A percentile compares a stretch with the other conserved stretches of the same genome.
Conservation (phyloP, 2,329 filamentous ascomycete genomes). For the Xylariomycetidae sp. region DNA sequence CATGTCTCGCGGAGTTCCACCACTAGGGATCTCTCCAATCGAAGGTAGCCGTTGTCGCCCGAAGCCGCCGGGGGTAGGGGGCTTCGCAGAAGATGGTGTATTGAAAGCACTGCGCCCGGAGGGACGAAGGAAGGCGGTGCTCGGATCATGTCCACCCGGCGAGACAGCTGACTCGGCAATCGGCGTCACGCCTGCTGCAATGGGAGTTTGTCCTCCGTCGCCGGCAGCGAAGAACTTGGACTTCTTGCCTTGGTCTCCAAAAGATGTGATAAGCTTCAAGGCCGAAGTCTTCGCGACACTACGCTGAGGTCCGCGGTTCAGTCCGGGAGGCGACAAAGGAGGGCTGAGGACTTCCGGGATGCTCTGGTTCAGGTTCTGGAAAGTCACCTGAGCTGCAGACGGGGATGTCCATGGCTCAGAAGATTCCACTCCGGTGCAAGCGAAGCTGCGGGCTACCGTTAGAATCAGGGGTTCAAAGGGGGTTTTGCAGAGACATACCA, state of each 20-base stretch:
- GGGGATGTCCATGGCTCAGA: constrained; percentile 86
- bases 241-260: constrained; percentile 58
- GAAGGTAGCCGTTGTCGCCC: constrained; percentile 64
- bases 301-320: constrained; percentile 52
- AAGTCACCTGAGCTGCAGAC: constrained; percentile 58
- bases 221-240: constrained; percentile 56
- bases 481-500: constrained; percentile 41
- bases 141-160: constrained; percentile 59
- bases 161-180: constrained; percentile 76
- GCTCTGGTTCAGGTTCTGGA: constrained; percentile 46
- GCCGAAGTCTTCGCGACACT: constrained; percentile 74
- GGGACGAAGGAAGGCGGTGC: constrained; percentile 62
- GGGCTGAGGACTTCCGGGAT: constrained; percentile 62
- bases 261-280: constrained; percentile 86
- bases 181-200: constrained; percentile 77
- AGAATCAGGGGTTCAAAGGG: neutral
- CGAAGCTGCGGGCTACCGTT: constrained; percentile 53
- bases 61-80: constrained; percentile 55
- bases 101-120: constrained; percentile 63
- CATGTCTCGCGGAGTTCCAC: constrained; percentile 24
- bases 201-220: constrained; percentile 63
- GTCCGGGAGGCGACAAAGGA: constrained; percentile 65
- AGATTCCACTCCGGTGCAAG: constrained; percentile 80
- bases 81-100: constrained; percentile 61
- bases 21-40: constrained; percentile 61